Evolutionary conservation across 2,329 filamentous ascomycete genomes (phyloP).

Genomic region (Fusarium sp.): DNA sequence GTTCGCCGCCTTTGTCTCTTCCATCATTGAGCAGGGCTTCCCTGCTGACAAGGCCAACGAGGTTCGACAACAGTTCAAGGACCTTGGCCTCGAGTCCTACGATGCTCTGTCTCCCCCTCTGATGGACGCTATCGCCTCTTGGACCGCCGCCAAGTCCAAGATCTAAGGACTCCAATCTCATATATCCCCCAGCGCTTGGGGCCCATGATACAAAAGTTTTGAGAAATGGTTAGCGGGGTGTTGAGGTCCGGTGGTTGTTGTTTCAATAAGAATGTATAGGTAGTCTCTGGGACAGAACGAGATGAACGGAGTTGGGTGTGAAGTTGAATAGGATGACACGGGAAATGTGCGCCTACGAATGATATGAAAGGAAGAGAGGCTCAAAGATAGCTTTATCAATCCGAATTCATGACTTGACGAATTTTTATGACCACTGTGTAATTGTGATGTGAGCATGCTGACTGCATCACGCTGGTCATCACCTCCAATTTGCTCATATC

Average conservation of each 20-base stretch:
- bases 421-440: background rate
- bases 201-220: conserved; percentile 18
- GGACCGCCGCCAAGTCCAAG: conserved; percentile 58
- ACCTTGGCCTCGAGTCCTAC: conserved; percentile 67
- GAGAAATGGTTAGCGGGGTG: conserved; percentile 12
- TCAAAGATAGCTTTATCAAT: conserved; percentile 22
- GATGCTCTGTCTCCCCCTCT: conserved; percentile 68
- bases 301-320: conserved; percentile 19
- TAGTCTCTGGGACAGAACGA: background rate
- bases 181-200: background rate
- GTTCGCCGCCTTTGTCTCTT: conserved; percentile 74
- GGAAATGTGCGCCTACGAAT: background rate
- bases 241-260: conserved; percentile 15
- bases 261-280: conserved; percentile 11
- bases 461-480: background rate
- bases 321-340: conserved; percentile 8
- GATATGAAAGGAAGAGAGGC: conserved; percentile 10
- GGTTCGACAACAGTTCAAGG: conserved; percentile 63
- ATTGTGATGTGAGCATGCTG: background rate
- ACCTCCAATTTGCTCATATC: background rate
- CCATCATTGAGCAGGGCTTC: conserved; percentile 74
- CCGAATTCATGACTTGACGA: conserved; percentile 11
- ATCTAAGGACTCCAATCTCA: conserved; percentile 8
- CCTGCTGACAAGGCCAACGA: conserved; percentile 62
- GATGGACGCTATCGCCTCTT: conserved; percentile 70